Evolutionary conservation across 257 asterid species (phyloP).

Genomic region (Gentiana straminea): DNA sequence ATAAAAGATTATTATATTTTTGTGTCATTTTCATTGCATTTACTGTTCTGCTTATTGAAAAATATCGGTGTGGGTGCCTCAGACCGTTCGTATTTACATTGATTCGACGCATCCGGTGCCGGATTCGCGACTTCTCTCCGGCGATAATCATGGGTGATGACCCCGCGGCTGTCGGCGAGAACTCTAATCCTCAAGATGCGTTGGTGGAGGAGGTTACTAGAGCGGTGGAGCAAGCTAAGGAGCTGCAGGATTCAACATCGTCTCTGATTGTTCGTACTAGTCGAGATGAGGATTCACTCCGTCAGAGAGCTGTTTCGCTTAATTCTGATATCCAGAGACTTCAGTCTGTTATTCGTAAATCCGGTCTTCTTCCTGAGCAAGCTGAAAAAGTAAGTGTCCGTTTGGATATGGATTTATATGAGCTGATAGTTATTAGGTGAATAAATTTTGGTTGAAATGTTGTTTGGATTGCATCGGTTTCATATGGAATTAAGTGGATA

Average conservation of each 20-base stretch:
- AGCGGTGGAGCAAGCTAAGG: constrained; percentile 72
- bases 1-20: too few species aligned
- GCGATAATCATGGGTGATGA: background rate
- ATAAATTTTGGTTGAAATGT: too few species aligned
- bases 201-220: constrained; percentile 36
- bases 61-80: too few species aligned
- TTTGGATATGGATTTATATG: background rate
- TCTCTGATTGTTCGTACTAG: constrained; percentile 57
- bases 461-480: too few species aligned
- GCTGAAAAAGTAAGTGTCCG: constrained; percentile 33
- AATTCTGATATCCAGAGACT: constrained; percentile 45
- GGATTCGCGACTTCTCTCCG: too few species aligned
- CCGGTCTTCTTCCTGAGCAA: constrained; percentile 22
- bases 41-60: too few species aligned
- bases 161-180: constrained; percentile 4
- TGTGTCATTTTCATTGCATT: too few species aligned
- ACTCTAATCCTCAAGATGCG: background rate
- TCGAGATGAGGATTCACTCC: constrained; percentile 80
- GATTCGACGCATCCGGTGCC: too few species aligned
- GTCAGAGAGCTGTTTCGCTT: constrained; percentile 64
- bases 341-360: constrained; percentile 40
- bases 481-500: too few species aligned
- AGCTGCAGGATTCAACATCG: constrained; percentile 76
- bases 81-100: too few species aligned
- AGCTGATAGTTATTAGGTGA: background rate